These are phyloP conservation scores for Globisporangium uncinulatum DNA, from an alignment of 352 stramenopile genomes.

Conservation along the genomic window DNA sequence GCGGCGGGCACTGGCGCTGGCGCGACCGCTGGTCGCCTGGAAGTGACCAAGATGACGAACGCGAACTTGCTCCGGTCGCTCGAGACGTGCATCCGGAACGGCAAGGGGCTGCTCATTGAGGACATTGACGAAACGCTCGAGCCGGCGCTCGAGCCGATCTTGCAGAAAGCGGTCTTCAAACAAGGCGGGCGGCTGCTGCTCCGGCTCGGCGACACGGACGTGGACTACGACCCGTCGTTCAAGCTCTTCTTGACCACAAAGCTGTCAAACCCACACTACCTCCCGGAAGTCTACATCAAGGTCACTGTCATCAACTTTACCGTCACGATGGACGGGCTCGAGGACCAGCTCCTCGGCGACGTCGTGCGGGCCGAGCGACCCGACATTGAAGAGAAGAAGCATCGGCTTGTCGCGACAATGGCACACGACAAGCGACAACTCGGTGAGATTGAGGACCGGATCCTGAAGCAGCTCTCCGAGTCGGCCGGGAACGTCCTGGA, in stretches of 20 bases:
- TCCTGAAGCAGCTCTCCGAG: slow-evolving; percentile 91
- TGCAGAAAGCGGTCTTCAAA: slow-evolving; percentile 94
- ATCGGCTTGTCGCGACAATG: slow-evolving; percentile 90
- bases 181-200: slow-evolving; percentile 83
- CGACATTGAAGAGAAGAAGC: slow-evolving; percentile 90
- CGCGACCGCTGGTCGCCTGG: slow-evolving; percentile 39
- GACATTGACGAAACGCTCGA: slow-evolving; percentile 92
- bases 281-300: slow-evolving; percentile 94
- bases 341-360: slow-evolving; percentile 92
- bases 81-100: slow-evolving; percentile 91
- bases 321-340: slow-evolving; percentile 87
- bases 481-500: slow-evolving; percentile 92
- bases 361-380: slow-evolving; percentile 90
- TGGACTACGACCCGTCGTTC: slow-evolving; percentile 92
- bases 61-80: slow-evolving; percentile 90
- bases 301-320: slow-evolving; percentile 95
- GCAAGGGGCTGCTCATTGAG: slow-evolving; percentile 87
- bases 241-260: slow-evolving; percentile 94
- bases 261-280: slow-evolving; percentile 92
- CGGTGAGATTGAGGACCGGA: slow-evolving; percentile 94
- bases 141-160: slow-evolving; percentile 87
- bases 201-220: slow-evolving; percentile 88
- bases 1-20: slow-evolving; percentile 11
- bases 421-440: slow-evolving; percentile 90
- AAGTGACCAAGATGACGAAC: slow-evolving; percentile 92